These are phyloP conservation scores for Capronia epimyces DNA, from an alignment of 2,329 filamentous ascomycete species.

Conservation along the genomic window DNA sequence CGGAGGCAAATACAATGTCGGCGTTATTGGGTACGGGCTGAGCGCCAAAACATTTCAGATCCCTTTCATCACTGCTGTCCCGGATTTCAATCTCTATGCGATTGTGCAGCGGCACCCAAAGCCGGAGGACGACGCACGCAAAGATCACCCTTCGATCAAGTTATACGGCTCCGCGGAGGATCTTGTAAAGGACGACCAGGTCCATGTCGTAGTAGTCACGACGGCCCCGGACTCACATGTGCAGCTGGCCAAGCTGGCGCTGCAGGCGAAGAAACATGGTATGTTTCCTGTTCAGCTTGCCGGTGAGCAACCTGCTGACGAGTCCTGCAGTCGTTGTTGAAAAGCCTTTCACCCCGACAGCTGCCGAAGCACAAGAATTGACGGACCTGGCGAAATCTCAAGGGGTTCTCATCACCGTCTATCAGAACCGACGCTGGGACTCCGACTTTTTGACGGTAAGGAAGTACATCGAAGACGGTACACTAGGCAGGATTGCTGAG, in stretches of 20 bases:
- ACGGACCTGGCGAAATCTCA: constrained; percentile 50
- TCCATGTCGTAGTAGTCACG: constrained; percentile 66
- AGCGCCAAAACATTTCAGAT: constrained; percentile 79
- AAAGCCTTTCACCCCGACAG: constrained; percentile 74
- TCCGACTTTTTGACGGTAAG: constrained; percentile 67
- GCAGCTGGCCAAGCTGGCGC: constrained; percentile 56
- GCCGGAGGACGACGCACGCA: constrained; percentile 59
- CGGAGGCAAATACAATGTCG: constrained; percentile 50
- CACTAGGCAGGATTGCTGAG: constrained; percentile 67
- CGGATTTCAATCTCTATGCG: constrained; percentile 62
- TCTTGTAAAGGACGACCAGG: constrained; percentile 58
- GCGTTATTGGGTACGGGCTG: constrained; percentile 56
- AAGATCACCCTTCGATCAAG: constrained; percentile 61
- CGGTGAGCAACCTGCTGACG: not conserved
- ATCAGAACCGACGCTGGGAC: constrained; percentile 74
- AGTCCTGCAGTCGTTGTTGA: constrained; percentile 59
- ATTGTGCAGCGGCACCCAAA: constrained; percentile 70
- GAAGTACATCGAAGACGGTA: constrained; percentile 55
- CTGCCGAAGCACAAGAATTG: constrained; percentile 61
- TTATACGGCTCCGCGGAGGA: constrained; percentile 59
- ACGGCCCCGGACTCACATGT: constrained; percentile 70
- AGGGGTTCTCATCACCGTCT: constrained; percentile 57
- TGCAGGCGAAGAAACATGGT: constrained; percentile 36
- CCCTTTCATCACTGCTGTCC: constrained; percentile 63
- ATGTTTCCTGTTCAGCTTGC: not conserved